A percentile compares a stretch with the other conserved stretches of the same genome.
Evolutionary conservation across 2,329 filamentous ascomycete genomes (phyloP).

Genomic region (Xylariaceae sp.): DNA sequence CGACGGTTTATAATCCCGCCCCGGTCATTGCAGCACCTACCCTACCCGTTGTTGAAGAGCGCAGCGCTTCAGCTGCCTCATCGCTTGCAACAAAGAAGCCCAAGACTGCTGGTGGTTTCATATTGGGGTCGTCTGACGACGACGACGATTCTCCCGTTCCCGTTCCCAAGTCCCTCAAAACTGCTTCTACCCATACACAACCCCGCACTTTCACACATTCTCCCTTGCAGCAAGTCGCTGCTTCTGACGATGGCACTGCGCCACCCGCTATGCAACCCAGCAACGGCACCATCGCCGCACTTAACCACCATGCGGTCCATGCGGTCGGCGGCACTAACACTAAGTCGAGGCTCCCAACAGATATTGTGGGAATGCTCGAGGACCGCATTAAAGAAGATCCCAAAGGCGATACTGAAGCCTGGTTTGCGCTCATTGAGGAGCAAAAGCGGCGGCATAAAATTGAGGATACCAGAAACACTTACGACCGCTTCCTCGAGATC

Average conservation of each 20-base stretch:
- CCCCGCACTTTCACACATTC: constrained; percentile 23
- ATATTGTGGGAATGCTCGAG: constrained; percentile 76
- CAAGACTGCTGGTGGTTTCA: constrained; percentile 56
- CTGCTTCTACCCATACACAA: constrained; percentile 25
- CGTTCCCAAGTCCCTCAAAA: constrained; percentile 22
- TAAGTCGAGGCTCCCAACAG: constrained; percentile 50
- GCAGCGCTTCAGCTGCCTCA: constrained; percentile 31
- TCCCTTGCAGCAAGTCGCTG: constrained; percentile 26
- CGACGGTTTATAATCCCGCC: constrained; percentile 44
- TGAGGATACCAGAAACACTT: constrained; percentile 74
- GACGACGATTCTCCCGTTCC: constrained; percentile 42
- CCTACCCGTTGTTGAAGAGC: constrained; percentile 30
- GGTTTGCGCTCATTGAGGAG: constrained; percentile 82
- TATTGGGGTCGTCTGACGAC: constrained; percentile 57
- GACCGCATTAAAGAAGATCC: constrained; percentile 89
- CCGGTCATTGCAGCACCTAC: constrained; percentile 41
- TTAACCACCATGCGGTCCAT: constrained; percentile 9
- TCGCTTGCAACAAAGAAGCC: constrained; percentile 50
- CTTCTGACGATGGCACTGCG: constrained; percentile 16
- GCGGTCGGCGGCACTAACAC: constrained; percentile 15
- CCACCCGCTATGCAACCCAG: constrained; percentile 17
- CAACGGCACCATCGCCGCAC: constrained; percentile 11
- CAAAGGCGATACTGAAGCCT: constrained; percentile 86
- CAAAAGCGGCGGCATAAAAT: constrained; percentile 76
- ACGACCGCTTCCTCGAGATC: constrained; percentile 79